These are phyloP conservation scores for Sporothrix variecibatus DNA, from an alignment of 2,329 filamentous ascomycete genomes.

Conservation along the genomic window DNA sequence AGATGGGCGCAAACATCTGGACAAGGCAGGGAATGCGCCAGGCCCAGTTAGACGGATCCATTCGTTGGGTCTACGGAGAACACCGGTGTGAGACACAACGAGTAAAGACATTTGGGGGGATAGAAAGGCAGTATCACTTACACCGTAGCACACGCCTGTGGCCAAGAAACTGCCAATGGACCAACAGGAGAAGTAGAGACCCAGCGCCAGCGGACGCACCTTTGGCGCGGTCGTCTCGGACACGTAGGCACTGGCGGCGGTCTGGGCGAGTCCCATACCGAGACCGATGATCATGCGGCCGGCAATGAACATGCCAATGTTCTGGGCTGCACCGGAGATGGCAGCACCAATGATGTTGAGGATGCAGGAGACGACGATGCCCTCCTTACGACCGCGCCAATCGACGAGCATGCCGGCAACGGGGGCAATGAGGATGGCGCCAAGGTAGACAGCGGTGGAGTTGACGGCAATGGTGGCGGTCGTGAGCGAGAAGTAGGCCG, in stretches of 20 bases:
- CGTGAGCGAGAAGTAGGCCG: conserved; percentile 38
- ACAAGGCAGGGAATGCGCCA: conserved; percentile 33
- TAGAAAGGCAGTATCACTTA: conserved; percentile 24
- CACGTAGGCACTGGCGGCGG: conserved; percentile 28
- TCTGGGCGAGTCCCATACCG: conserved; percentile 32
- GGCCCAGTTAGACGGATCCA: conserved; percentile 29
- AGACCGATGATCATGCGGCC: conserved; percentile 35
- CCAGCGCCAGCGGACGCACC: conserved; percentile 29
- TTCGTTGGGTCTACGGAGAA: conserved; percentile 16
- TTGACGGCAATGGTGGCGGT: conserved; percentile 40
- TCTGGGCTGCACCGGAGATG: conserved; percentile 32
- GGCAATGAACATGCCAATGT: conserved; percentile 36
- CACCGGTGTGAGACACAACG: neutral
- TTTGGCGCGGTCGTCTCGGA: conserved; percentile 30
- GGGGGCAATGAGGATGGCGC: conserved; percentile 32
- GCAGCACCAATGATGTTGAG: conserved; percentile 33
- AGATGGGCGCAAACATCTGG: conserved; percentile 32
- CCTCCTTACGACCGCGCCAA: conserved; percentile 34
- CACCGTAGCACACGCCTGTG: conserved; percentile 33
- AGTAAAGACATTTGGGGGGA: neutral
- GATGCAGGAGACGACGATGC: conserved; percentile 29
- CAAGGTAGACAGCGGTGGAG: conserved; percentile 35
- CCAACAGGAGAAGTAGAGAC: conserved; percentile 31
- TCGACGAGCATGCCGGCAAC: conserved; percentile 34
- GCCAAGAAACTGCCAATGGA: conserved; percentile 31